Evolutionary conservation across 106 monocot genomes (phyloP), one percentile per base, ranked within the genome.

Genomic region (Hemerocallis citrina): DNA sequence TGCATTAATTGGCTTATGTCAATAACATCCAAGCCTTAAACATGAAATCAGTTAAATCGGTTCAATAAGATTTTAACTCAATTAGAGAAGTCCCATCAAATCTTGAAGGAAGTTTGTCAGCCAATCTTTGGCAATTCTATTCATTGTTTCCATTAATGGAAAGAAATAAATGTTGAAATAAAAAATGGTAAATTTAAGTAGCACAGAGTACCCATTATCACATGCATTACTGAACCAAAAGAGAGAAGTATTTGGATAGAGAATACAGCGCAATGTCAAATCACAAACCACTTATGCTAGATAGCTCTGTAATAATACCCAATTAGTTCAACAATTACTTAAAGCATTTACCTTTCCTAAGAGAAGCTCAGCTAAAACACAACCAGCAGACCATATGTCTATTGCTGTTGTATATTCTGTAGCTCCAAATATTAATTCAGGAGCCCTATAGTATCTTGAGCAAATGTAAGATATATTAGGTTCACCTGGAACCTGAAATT

Each of bases 381-480:
- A 69, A 69, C 69, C 69, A 59, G 59, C 69, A 59, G 69, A 69
- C 69, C 69, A 69, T 60, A 69, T 69, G 37, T 69, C 69, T 34
- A 69, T 69, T 28, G 69, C 69, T 13, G 49, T 69, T 24, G 69
- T 69, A 40, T 69, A 69, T 38, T 69, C 69, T 60, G 60, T 61
- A 34, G 59, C 69, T 10, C 69, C 92, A 74, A 92, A 87, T 27
- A 92, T 92, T 14, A 92, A 70, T 49, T 92, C 92, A 44, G 92
- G 92, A 32, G 92, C 92, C 31, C 87, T 75, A 66, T 92, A 92
- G 62, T 92, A 92, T 67, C 92, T 70, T 19, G 92, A 92, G 73
- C 92, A 69, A 54, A 92, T 92, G 64, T 92, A 92, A 19, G 92
- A 92, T 77, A 92, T 92, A 67, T 92, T 92, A 48, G 80, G 86